Conservation (phyloP, 352 stramenopile species). For the Elongisporangium senticosum region DNA sequence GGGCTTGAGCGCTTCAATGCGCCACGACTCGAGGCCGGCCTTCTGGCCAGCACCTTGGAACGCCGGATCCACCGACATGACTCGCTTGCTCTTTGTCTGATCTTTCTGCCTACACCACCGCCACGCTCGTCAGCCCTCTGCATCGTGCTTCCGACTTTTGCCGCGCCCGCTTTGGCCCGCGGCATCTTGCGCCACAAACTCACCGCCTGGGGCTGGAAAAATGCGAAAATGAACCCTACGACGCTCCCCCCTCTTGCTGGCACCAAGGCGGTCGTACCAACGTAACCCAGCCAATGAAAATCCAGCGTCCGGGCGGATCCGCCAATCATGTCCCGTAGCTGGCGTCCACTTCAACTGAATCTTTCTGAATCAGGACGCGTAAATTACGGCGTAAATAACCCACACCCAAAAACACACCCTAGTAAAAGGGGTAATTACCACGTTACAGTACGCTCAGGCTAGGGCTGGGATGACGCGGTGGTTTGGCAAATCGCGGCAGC, state of each 20-base stretch:
- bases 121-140: neutral
- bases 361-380: slow-evolving; percentile 5
- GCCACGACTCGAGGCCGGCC: slow-evolving; percentile 73
- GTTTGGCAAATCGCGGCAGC: slow-evolving; percentile 1
- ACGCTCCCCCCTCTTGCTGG: slow-evolving; percentile 9
- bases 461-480: neutral
- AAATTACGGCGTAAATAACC: neutral
- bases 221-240: slow-evolving; percentile 1
- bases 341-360: slow-evolving; percentile 13
- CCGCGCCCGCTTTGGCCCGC: too few relatives aligned
- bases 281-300: slow-evolving; percentile 7
- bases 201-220: neutral
- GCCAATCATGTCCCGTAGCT: neutral
- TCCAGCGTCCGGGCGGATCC: neutral
- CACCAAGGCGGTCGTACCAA: slow-evolving; percentile 4
- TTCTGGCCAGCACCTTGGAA: slow-evolving; percentile 57
- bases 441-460: neutral
- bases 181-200: neutral
- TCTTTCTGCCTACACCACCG: neutral
- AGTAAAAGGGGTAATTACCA: neutral
- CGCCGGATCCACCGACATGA: slow-evolving; percentile 55
- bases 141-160: neutral
- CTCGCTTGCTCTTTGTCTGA: slow-evolving; percentile 2
- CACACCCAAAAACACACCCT: neutral
- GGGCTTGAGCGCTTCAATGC: slow-evolving; percentile 79